A percentile compares a stretch with the other conserved stretches of the same genome.
phyloP scores from a whole-genome alignment of 1,284 basidiomycete genomes.

The Spongispora temasekensis region DNA sequence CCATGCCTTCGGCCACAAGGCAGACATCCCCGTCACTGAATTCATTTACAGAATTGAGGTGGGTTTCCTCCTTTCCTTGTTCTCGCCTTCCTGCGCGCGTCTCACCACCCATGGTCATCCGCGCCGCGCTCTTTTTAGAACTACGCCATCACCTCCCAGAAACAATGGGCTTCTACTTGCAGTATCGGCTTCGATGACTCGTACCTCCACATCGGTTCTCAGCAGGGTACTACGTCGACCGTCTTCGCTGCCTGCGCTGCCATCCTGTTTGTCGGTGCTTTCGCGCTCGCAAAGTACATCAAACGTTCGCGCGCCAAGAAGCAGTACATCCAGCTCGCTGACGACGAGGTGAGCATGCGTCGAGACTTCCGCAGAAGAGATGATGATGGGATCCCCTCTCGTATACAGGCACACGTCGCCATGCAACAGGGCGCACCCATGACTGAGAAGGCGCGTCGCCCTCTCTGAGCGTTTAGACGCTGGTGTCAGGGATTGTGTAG shows the following conservation, averaged over 20 bases:
- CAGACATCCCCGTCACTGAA: conserved; percentile 73
- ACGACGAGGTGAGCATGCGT: conserved; percentile 56
- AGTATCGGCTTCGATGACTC: conserved; percentile 36
- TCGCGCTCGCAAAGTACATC: conserved; percentile 42
- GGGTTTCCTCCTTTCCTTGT: conserved; percentile 59
- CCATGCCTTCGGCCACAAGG: conserved; percentile 67
- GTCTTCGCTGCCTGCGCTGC: conserved; percentile 49
- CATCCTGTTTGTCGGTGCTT: conserved; percentile 46
- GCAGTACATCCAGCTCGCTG: conserved; percentile 52
- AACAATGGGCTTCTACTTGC: conserved; percentile 66
- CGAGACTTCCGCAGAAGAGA: too few relatives aligned
- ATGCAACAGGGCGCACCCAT: conserved; percentile 26
- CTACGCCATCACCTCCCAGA: conserved; percentile 67
- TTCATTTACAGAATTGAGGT: conserved; percentile 79
- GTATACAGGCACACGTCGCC: conserved; percentile 21
- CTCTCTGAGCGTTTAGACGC: conserved; percentile 19
- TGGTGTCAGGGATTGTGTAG: not conserved
- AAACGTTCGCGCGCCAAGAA: conserved; percentile 47
- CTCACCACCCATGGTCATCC: conserved; percentile 8
- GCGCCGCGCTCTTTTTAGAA: conserved; percentile 39
- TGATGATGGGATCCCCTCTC: too few relatives aligned
- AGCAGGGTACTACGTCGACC: conserved; percentile 39
- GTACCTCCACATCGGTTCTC: conserved; percentile 37
- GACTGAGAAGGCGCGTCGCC: conserved; percentile 29
- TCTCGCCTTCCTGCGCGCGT: conserved; percentile 36